Percentiles rank a stretch among this genome's conserved stretches.
These are phyloP conservation scores for Terana coerulea DNA, from an alignment of 768 basidiomycete genomes.

Conservation along the genomic window DNA sequence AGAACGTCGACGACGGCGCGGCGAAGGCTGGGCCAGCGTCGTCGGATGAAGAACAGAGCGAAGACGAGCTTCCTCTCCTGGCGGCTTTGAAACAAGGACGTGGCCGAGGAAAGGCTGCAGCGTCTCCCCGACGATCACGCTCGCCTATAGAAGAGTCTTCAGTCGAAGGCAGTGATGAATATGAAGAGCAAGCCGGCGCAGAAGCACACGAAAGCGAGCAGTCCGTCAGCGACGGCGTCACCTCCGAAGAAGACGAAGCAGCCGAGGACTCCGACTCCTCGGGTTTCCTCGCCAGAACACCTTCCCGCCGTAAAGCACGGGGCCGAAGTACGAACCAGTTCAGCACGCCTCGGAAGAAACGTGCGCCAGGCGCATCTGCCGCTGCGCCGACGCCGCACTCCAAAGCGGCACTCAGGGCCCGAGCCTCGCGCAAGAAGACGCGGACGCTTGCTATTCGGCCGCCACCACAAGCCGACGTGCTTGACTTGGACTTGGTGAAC, in stretches of 20 bases:
- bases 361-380: constrained; percentile 30
- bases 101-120: no score
- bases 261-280: constrained; percentile 12
- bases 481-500: constrained; percentile 39
- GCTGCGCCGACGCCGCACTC: constrained; percentile 75
- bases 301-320: constrained; percentile 46
- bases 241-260: constrained; percentile 12
- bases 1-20: neutral
- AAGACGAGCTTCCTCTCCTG: neutral
- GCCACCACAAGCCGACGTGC: constrained; percentile 30
- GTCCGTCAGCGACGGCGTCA: neutral
- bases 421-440: constrained; percentile 31
- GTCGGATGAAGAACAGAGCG: neutral
- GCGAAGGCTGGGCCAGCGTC: neutral
- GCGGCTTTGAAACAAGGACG: no score
- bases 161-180: no score
- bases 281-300: constrained; percentile 39
- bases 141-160: no score
- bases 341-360: constrained; percentile 11
- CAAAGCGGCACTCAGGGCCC: constrained; percentile 57
- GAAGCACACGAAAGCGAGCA: no score
- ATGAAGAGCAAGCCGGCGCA: no score
- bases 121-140: no score
- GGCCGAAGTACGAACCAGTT: constrained; percentile 32
- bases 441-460: constrained; percentile 30